Conservation (phyloP, 805 yeast genomes). For the Lipomyces starkeyi region DNA sequence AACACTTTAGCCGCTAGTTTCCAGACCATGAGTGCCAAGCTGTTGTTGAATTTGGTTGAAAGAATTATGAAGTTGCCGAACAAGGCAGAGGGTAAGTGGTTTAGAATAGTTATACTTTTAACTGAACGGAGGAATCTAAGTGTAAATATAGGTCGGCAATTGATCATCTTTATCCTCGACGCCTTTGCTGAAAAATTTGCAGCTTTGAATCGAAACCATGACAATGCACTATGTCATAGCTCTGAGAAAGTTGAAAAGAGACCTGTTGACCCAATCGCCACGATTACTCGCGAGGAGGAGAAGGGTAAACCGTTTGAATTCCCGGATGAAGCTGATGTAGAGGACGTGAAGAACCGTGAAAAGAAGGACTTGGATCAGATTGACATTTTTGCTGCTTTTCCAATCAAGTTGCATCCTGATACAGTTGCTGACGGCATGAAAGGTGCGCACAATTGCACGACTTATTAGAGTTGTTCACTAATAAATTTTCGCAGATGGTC, state of each 20-base stretch:
- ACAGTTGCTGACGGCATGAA: conserved; percentile 59
- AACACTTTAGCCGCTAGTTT: conserved; percentile 82
- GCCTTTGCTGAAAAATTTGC: conserved; percentile 84
- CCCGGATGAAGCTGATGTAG: conserved; percentile 29
- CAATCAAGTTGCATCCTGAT: conserved; percentile 64
- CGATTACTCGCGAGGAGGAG: conserved; percentile 32
- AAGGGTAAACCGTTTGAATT: conserved; percentile 38
- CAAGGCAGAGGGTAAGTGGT: conserved; percentile 59
- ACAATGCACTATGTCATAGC: conserved; percentile 38
- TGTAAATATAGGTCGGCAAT: conserved; percentile 61
- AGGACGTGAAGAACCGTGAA: conserved; percentile 14
- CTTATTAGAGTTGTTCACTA: not conserved
- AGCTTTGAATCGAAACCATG: conserved; percentile 73
- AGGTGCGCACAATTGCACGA: conserved; percentile 11
- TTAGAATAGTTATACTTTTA: not conserved
- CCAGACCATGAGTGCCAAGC: conserved; percentile 95
- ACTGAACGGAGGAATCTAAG: not conserved
- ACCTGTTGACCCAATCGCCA: conserved; percentile 33
- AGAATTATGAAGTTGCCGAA: conserved; percentile 81
- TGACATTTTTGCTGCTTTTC: conserved; percentile 53
- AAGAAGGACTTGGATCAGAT: conserved; percentile 49
- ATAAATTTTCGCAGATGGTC: conserved; percentile 72
- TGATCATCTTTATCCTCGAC: conserved; percentile 83
- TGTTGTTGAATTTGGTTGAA: conserved; percentile 85
- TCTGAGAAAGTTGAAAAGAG: conserved; percentile 33